Conservation (phyloP, 306 rosid genomes). For the Boehmeria nivea region DNA sequence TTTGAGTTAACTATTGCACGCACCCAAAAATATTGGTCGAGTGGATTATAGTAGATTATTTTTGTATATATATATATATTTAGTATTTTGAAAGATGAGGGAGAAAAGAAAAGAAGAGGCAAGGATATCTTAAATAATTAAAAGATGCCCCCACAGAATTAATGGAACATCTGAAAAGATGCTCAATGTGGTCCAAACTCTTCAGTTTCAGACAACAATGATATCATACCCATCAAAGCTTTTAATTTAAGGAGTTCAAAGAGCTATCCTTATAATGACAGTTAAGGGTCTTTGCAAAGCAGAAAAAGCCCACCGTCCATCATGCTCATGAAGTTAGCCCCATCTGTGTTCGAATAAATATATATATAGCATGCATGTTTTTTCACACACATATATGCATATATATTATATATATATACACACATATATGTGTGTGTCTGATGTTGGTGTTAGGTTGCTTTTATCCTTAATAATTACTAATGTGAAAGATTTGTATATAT, state of each 20-base stretch:
- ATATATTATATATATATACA: background rate
- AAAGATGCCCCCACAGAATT: slow-evolving; percentile 37
- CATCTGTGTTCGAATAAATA: background rate
- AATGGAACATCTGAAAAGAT: slow-evolving; percentile 59
- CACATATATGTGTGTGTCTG: slow-evolving; percentile 11
- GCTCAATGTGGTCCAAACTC: slow-evolving; percentile 58
- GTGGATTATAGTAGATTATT: no score
- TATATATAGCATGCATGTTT: slow-evolving; percentile 5
- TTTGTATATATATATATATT: no score
- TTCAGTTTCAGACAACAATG: slow-evolving; percentile 54
- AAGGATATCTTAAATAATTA: slow-evolving; percentile 22
- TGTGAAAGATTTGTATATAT: background rate
- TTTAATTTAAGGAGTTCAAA: slow-evolving; percentile 49
- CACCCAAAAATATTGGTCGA: no score
- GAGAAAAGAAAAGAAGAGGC: no score
- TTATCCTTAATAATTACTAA: slow-evolving; percentile 3
- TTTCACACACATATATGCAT: background rate
- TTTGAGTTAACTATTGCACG: no score
- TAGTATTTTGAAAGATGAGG: no score
- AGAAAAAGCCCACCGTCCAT: slow-evolving; percentile 33
- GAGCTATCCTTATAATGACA: slow-evolving; percentile 44
- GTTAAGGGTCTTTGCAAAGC: slow-evolving; percentile 31
- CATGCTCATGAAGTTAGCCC: slow-evolving; percentile 36
- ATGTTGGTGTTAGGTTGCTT: slow-evolving; percentile 23
- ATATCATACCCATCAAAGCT: slow-evolving; percentile 47